Percentiles rank a stretch among this genome's conserved stretches.
These are phyloP conservation scores for Aspergillus terreus DNA, from an alignment of 2,329 filamentous ascomycete species.

Conservation along the genomic window DNA sequence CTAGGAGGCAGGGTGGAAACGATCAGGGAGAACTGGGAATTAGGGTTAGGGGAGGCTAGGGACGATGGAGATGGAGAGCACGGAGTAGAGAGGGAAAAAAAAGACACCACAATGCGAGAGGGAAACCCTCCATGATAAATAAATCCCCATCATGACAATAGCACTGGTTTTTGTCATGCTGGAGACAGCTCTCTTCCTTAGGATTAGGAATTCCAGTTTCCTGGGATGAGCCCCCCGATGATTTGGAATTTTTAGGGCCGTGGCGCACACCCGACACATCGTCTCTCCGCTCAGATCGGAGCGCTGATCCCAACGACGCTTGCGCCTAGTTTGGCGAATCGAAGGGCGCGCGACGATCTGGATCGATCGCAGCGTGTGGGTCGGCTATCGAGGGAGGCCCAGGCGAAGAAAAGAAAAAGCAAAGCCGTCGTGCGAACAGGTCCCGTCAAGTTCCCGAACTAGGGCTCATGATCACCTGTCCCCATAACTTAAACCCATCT, in stretches of 20 bases:
- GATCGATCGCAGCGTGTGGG: constrained; percentile 16
- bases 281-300: constrained; percentile 16
- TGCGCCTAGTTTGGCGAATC: constrained; percentile 14
- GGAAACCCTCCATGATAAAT: constrained; percentile 12
- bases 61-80: neutral
- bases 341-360: constrained; percentile 5
- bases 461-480: constrained; percentile 14
- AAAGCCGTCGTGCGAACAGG: constrained; percentile 12
- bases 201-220: constrained; percentile 11
- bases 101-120: neutral
- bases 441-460: constrained; percentile 15
- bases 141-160: neutral
- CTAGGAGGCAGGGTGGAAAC: neutral
- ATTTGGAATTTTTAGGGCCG: constrained; percentile 24
- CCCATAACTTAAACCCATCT: constrained; percentile 17
- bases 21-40: neutral
- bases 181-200: constrained; percentile 2
- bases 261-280: constrained; percentile 18
- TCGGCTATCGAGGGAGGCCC: constrained; percentile 9
- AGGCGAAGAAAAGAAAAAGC: constrained; percentile 5
- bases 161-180: constrained; percentile 13
- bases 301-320: constrained; percentile 15
- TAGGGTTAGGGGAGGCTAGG: neutral
- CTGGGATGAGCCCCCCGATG: constrained; percentile 8
- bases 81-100: neutral